A percentile compares a stretch with the other conserved stretches of the same genome.
Conservation (phyloP, 2,329 filamentous ascomycete species). For the Exophiala spinifera region DNA sequence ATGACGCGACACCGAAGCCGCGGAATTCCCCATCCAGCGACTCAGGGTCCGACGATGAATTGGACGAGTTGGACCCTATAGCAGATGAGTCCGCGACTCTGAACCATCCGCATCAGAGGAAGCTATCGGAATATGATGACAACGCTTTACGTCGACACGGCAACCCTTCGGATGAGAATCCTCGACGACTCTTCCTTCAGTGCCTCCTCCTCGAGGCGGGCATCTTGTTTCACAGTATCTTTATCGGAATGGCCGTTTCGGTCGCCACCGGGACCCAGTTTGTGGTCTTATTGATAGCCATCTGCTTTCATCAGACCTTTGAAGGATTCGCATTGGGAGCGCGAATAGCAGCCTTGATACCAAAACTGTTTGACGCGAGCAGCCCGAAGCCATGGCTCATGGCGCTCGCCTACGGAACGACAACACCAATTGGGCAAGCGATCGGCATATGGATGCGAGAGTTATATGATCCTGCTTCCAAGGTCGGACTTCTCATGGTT, state of each 20-base stretch:
- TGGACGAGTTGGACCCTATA: constrained; percentile 36
- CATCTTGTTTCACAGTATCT: constrained; percentile 80
- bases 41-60: constrained; percentile 59
- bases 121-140: constrained; percentile 20
- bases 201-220: constrained; percentile 77
- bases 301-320: constrained; percentile 83
- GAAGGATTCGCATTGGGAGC: constrained; percentile 83
- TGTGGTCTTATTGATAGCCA: constrained; percentile 74
- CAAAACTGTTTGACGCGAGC: constrained; percentile 60
- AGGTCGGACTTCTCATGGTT: constrained; percentile 74
- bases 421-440: constrained; percentile 78
- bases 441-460: constrained; percentile 75
- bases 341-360: constrained; percentile 74
- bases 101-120: constrained; percentile 30
- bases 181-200: constrained; percentile 67
- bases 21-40: constrained; percentile 32
- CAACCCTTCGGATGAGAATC: constrained; percentile 45
- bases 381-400: constrained; percentile 74
- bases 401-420: constrained; percentile 62
- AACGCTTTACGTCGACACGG: constrained; percentile 3
- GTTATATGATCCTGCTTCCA: constrained; percentile 74
- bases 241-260: constrained; percentile 82
- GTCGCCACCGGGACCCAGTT: constrained; percentile 78
- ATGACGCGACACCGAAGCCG: constrained; percentile 15
- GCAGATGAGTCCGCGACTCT: constrained; percentile 36